Base-by-base conservation (phyloP, 441 rosid species). In the Adansonia rubrostipa region DNA sequence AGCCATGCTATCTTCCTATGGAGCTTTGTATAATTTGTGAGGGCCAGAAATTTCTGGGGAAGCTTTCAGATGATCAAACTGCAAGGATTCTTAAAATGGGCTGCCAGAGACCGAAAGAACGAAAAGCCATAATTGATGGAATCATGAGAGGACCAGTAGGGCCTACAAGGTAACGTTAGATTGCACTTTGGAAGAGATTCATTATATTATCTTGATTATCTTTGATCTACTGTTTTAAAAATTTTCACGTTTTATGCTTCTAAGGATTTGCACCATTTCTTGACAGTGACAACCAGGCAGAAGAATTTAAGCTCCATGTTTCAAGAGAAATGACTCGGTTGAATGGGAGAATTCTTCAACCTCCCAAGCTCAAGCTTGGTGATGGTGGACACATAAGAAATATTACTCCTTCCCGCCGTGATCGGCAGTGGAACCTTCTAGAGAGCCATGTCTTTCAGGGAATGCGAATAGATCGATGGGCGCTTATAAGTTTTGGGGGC, bases 21-120 rank as follows among this genome's bases (percentile, higher is more conserved):
- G 99, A 96, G 77, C 93, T 96, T 19, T 96, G 98, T 78, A 86
- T 92, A 86, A 93, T 96, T 24, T 92, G 98, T 79, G 99, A 96
- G 85, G 99, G 99, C 42, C 99, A 96, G 86, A 96, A 93, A 81
- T 96, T 96, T 88, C 97, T 93, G 6, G 98, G 99, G 19, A 96
- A 93, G 85, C 95, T 96, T 33, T 89, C 99, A 0, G 99, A 96
- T 86, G 99, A 92, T 82, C 99, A 96, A 85, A 92, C 98, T 33
- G 91, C 92, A 19, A 91, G 91, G 80, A 96, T 93, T 48, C 97
- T 96, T 70, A 92, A 87, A 84, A 92, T 93, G 99, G 94, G 97
- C 9, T 96, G 98, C 82, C 95, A 92, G 82, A 87, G 87, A 75
- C 99, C 99, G 0, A 96, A 82, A 63, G 97, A 91, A 86, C 87